These are phyloP conservation scores for Hyphopichia wangnamkhiaoensis DNA, from an alignment of 1,139 yeast species.

Conservation along the genomic window DNA sequence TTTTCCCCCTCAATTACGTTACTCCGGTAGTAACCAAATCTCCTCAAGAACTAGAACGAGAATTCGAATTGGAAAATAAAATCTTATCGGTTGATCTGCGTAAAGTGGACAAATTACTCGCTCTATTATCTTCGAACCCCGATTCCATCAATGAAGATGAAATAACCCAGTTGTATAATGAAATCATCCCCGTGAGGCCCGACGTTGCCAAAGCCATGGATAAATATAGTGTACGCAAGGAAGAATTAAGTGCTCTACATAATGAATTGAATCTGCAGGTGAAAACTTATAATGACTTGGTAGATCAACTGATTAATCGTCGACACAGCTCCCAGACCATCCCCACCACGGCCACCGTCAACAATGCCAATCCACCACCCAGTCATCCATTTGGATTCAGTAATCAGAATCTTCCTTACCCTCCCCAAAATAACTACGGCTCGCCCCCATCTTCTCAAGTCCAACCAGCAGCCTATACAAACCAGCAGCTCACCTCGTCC, in stretches of 20 bases:
- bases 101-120: conserved; percentile 66
- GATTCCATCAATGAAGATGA: conserved; percentile 38
- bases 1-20: conserved; percentile 94
- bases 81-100: conserved; percentile 32
- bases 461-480: conserved; percentile 3
- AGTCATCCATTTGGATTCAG: neutral
- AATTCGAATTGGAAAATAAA: conserved; percentile 29
- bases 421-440: conserved; percentile 6
- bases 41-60: conserved; percentile 41
- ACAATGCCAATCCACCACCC: conserved; percentile 6
- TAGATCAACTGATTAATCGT: conserved; percentile 50
- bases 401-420: conserved; percentile 10
- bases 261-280: conserved; percentile 70
- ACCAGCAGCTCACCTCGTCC: conserved; percentile 4
- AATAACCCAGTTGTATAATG: conserved; percentile 60
- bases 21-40: conserved; percentile 73
- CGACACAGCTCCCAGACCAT: conserved; percentile 12
- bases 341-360: conserved; percentile 20
- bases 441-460: conserved; percentile 1
- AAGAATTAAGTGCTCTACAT: conserved; percentile 72
- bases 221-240: conserved; percentile 70
- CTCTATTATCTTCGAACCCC: conserved; percentile 51
- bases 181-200: conserved; percentile 71
- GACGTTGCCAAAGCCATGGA: conserved; percentile 72
- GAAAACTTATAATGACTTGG: conserved; percentile 64